These are phyloP conservation scores for Rhododendron kiyosumense DNA, from an alignment of 148 eudicot species.

Conservation along the genomic window DNA sequence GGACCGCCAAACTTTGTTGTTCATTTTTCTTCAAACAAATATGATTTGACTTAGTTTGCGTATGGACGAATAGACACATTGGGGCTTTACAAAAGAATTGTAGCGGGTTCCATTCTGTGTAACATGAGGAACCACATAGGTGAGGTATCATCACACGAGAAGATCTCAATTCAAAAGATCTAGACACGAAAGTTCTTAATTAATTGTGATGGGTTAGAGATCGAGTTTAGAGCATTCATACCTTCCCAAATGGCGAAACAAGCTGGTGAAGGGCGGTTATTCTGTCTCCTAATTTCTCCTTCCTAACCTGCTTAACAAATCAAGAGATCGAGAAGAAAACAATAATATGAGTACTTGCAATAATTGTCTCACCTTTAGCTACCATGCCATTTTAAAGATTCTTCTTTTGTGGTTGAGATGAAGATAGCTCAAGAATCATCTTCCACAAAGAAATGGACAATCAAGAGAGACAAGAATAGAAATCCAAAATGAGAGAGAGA, in stretches of 20 bases:
- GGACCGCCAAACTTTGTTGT: neutral
- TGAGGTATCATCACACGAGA: neutral
- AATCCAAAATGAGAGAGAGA: slow-evolving; percentile 18
- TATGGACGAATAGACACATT: neutral
- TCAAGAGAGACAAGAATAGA: slow-evolving; percentile 55
- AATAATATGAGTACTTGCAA: slow-evolving; percentile 10
- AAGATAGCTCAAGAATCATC: slow-evolving; percentile 36
- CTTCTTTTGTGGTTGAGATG: slow-evolving; percentile 19
- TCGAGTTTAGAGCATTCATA: slow-evolving; percentile 22
- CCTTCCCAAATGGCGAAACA: slow-evolving; percentile 92
- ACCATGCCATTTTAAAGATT: neutral
- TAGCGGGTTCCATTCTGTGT: neutral
- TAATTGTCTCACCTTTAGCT: neutral
- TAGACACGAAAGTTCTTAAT: neutral
- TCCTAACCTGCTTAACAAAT: slow-evolving; percentile 52
- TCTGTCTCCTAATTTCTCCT: slow-evolving; percentile 83
- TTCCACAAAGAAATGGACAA: slow-evolving; percentile 43
- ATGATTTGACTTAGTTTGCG: neutral
- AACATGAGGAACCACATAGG: neutral
- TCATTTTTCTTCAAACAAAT: no score
- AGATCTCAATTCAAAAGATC: neutral
- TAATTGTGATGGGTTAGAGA: neutral
- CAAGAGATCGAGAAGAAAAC: neutral
- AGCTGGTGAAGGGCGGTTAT: slow-evolving; percentile 83
- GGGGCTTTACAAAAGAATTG: neutral